Percentiles rank a stretch among this genome's conserved stretches.
phyloP scores from a whole-genome alignment of 2,329 filamentous ascomycete genomes.

The Beauveria sp. region DNA sequence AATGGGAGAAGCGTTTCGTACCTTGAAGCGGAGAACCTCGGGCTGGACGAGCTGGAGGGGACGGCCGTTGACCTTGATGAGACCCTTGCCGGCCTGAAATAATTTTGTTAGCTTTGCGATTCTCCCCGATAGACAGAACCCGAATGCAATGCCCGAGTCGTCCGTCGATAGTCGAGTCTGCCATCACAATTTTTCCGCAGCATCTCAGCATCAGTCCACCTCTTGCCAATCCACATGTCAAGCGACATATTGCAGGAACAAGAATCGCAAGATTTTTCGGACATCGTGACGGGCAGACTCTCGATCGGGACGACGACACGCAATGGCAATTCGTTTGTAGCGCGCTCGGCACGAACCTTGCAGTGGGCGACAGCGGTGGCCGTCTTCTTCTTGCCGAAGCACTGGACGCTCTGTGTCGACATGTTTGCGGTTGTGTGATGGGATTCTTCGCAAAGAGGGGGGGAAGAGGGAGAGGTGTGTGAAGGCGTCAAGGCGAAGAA shows the following conservation, averaged over 20 bases:
- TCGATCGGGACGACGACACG: background rate
- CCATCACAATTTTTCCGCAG: background rate
- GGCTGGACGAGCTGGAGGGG: conserved; percentile 91
- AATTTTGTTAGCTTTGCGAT: conserved; percentile 22
- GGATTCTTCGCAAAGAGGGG: background rate
- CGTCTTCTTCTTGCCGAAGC: conserved; percentile 98
- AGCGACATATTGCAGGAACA: background rate
- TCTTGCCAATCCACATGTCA: background rate
- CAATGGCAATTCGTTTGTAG: background rate
- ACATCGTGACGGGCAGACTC: conserved; percentile 1
- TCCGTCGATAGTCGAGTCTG: background rate
- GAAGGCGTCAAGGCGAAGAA: conserved; percentile 6
- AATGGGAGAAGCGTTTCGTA: conserved; percentile 29
- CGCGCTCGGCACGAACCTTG: conserved; percentile 55
- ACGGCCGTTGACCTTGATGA: conserved; percentile 98
- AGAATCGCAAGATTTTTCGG: background rate
- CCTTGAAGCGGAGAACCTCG: conserved; percentile 96
- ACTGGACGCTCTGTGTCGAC: conserved; percentile 81
- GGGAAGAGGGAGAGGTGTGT: background rate
- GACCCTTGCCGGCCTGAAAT: conserved; percentile 49
- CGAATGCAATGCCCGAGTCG: background rate
- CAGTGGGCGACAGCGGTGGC: conserved; percentile 86
- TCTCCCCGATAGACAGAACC: background rate
- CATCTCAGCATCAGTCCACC: background rate
- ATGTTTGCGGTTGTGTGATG: conserved; percentile 32